Evolutionary conservation across 345 rosid genomes (phyloP).

Genomic region (Gossypium sturtianum): DNA sequence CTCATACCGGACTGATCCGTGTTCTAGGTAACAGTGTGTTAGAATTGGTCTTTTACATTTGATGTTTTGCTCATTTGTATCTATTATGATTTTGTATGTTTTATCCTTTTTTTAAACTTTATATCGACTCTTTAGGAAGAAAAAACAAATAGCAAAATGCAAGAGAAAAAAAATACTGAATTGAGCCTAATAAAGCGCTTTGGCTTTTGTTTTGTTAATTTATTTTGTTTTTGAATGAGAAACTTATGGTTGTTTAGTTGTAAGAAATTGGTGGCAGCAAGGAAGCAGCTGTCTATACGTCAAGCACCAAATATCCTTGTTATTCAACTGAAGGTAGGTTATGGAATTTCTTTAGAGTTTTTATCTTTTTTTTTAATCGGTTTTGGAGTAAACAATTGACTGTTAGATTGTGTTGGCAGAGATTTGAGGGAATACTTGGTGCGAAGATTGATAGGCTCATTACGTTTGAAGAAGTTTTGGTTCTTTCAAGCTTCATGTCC

Average conservation of each 20-base stretch:
- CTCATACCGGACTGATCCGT: too few relatives aligned
- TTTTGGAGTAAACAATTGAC: conserved; percentile 1
- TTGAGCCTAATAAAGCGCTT: background rate
- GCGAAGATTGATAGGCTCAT: conserved; percentile 79
- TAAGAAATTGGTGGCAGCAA: conserved; percentile 86
- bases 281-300: conserved; percentile 90
- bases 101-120: background rate
- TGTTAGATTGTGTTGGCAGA: conserved; percentile 36
- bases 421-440: conserved; percentile 86
- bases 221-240: conserved; percentile 4
- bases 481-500: conserved; percentile 84
- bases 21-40: background rate
- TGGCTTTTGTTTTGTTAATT: background rate
- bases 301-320: conserved; percentile 93
- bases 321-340: conserved; percentile 80
- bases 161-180: background rate
- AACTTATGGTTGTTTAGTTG: conserved; percentile 57
- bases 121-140: background rate
- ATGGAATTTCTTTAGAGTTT: conserved; percentile 5
- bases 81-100: background rate
- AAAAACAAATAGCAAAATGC: background rate
- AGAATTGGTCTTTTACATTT: background rate
- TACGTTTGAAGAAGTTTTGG: conserved; percentile 69
- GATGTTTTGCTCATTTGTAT: background rate
- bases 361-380: background rate